Evolutionary conservation across 495 filamentous ascomycete species (phyloP), one percentile per base, ranked within the genome.

Genomic region (Penicillium silybi): DNA sequence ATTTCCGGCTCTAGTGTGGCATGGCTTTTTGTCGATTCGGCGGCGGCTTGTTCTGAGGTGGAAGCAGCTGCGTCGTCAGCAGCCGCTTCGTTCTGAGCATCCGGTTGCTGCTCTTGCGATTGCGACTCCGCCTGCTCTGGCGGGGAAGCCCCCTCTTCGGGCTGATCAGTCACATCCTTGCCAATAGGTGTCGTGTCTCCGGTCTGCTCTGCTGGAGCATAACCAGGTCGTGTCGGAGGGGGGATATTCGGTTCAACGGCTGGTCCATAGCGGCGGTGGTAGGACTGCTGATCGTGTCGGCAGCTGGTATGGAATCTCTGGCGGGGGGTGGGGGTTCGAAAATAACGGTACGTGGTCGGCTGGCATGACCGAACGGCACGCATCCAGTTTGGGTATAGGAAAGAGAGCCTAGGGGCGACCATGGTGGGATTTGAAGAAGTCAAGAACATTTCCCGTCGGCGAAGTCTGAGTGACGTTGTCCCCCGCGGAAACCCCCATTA

Each of bases 351-450:
- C 19, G 66, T 65, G 13, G 43, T 62, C n/a, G 67, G 61, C 44
- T 75, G 65, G 46, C 69, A 78, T 19, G 67, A 57, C 22, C 70
- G 62, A 22, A 71, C 59, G 2, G 69, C 63, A 15, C 71, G 72
- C 50, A 84, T 85, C 41, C 88, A 68, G 55, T 86, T 81, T 32
- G 87, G 86, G 58, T 90, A 91, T 15, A 91, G 77, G 59, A 91
- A 90, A 3, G 82, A 82, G 27, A 92, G 75, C 58, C 88, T 76
- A 43, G 74, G 74, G 9, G 80, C 74, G 44, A 85, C 80, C 88
- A 92, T 92, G 48, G 44, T 53, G 46, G 49, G 55, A 26, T 39
- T 39, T 43, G 32, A 53, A 52, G 45, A 50, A 38, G 40, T 44
- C 25, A 53, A 27, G 48, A 50, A 17, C 50, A 44, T 59, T 61